Base-by-base conservation (phyloP, 495 filamentous ascomycete species). In the Annulohypoxylon bovei region DNA sequence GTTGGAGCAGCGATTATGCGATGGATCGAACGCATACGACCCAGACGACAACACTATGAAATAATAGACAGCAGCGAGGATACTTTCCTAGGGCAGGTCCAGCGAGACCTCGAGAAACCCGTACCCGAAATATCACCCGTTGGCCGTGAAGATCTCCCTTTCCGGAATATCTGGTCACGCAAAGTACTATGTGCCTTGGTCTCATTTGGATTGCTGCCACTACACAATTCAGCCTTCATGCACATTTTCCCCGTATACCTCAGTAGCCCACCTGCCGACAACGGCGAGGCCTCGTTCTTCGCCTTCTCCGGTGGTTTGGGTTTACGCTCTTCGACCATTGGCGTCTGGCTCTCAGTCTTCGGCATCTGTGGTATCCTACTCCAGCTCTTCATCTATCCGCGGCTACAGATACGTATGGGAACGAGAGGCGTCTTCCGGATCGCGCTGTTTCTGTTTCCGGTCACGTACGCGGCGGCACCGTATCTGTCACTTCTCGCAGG, bases 151-250 rank as follows among this genome's bases (percentile, higher is more conserved):
- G 78, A 80, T 37, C 77, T 87, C 20, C 75, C 84, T 8, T 87
- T 90, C 77, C 80, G 82, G 16, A 79, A 81, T 18, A 89, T 92
- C 32, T 91, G 87, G 80, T 90, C 90, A 0, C 80, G 79, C 14
- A 89, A 90, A 46, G 84, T 93, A 6, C 64, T 89, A 20, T 76
- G 85, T 6, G 90, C 90, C 0, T 78, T 93, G 1, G 71, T 91
- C 33, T 83, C 85, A 3, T 89, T 93, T 33, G 87, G 85, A 39
- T 81, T 93, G 7, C 81, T 94, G 14, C 87, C 89, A n/a, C 82
- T 92, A 67, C 92, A 95, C 76, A 88, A 90, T 33, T 87, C 89
- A 35, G 89, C 91, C 6, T 95, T 92, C 82, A 91, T 90, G 78
- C 85, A 89, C 49, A 83, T 94, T 70, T 90, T 90, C 47, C 91